Conservation (phyloP, 164 flowering plant species). For the grape (Vitis vinifera) region ASM3070453v1 NC_081821.1:8868001-8868500, state of each 20-base stretch:
- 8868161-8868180: not conserved
- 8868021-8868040: not conserved
- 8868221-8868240: slow-evolving; percentile 93
- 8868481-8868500: not conserved
- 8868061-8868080: slow-evolving; percentile 93
- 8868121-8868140: slow-evolving; percentile 58
- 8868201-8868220: slow-evolving; percentile 74
- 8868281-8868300: slow-evolving; percentile 88
- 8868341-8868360: not conserved
- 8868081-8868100: slow-evolving; percentile 93
- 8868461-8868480: slow-evolving; percentile 30
- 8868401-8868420: slow-evolving; percentile 82
- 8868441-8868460: slow-evolving; percentile 95
- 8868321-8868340: not conserved
- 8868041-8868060: slow-evolving; percentile 82
- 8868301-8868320: slow-evolving; percentile 14
- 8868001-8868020: not conserved
- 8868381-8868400: slow-evolving; percentile 77
- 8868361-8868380: slow-evolving; percentile 51
- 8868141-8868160: slow-evolving; percentile 3
- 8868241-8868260: slow-evolving; percentile 77
- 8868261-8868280: slow-evolving; percentile 62
- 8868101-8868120: slow-evolving; percentile 94
- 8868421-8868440: slow-evolving; percentile 86
- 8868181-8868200: not conserved